Conservation (phyloP, 305 asterid species). For the Nicotiana rustica region DNA sequence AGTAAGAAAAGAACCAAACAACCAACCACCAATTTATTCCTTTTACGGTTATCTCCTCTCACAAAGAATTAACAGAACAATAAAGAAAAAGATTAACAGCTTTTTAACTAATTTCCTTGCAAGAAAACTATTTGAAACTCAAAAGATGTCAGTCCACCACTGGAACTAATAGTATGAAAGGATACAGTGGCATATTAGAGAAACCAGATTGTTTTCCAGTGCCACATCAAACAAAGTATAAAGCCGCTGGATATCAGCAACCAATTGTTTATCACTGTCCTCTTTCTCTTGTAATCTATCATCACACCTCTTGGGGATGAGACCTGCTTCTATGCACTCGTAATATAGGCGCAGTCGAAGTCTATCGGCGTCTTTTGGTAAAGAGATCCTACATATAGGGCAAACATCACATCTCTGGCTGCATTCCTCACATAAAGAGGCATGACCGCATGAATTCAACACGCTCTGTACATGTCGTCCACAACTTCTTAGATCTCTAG, state of each 20-base stretch:
- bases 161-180: constrained; percentile 37
- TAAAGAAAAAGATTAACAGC: constrained; percentile 1
- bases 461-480: constrained; percentile 81
- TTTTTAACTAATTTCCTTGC: constrained; percentile 16
- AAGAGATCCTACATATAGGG: constrained; percentile 81
- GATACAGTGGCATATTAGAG: constrained; percentile 98
- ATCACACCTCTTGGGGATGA: constrained; percentile 78
- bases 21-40: constrained; percentile 19
- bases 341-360: constrained; percentile 84
- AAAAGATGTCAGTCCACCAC: not conserved
- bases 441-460: constrained; percentile 80
- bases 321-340: constrained; percentile 89
- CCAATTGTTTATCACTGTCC: constrained; percentile 59
- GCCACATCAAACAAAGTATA: constrained; percentile 87
- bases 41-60: constrained; percentile 12
- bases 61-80: constrained; percentile 9
- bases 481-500: constrained; percentile 95
- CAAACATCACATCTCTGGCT: constrained; percentile 90
- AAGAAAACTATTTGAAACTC: not conserved
- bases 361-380: constrained; percentile 64
- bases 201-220: constrained; percentile 84
- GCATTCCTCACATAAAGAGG: constrained; percentile 96
- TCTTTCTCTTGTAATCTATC: constrained; percentile 77
- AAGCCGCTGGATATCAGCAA: constrained; percentile 82
- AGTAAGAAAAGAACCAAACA: constrained; percentile 24